Conservation (phyloP, 139 green algal genomes). For the Yamagishiella unicocca region DNA sequence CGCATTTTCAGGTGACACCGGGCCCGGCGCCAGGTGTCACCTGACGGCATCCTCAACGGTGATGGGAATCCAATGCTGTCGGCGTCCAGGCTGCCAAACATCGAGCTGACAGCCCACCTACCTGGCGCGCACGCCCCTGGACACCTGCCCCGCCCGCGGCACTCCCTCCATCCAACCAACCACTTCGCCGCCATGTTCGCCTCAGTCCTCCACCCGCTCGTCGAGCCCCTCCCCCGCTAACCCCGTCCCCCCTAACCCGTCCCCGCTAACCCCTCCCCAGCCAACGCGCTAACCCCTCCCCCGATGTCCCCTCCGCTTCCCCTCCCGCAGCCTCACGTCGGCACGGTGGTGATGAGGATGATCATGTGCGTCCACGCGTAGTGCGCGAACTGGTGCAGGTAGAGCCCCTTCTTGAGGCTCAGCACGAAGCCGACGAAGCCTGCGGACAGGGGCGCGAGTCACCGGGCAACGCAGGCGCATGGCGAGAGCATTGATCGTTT, state of each 20-base stretch:
- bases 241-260: not conserved
- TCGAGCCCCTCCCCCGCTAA: not conserved
- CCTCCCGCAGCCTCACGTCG: not conserved
- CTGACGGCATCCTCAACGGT: no score
- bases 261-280: no score
- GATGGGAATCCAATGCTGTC: no score
- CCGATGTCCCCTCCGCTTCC: not conserved
- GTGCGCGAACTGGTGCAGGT: conserved; percentile 97
- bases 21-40: no score
- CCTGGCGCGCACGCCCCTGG: no score
- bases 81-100: no score
- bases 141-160: no score
- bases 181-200: not conserved
- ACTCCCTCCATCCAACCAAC: not conserved
- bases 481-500: no score
- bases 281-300: conserved; percentile 70
- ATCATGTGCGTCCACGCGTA: conserved; percentile 99
- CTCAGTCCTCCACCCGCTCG: conserved; percentile 72
- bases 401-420: conserved; percentile 88
- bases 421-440: conserved; percentile 95
- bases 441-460: conserved; percentile 24
- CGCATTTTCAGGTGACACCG: no score
- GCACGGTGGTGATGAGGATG: conserved; percentile 77
- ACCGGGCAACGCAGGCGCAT: no score
- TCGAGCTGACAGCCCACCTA: no score